Percentiles rank a stretch among this genome's conserved stretches.
Evolutionary conservation across 2,329 filamentous ascomycete genomes (phyloP).

Genomic region (Paraphoma chrysanthemicola): DNA sequence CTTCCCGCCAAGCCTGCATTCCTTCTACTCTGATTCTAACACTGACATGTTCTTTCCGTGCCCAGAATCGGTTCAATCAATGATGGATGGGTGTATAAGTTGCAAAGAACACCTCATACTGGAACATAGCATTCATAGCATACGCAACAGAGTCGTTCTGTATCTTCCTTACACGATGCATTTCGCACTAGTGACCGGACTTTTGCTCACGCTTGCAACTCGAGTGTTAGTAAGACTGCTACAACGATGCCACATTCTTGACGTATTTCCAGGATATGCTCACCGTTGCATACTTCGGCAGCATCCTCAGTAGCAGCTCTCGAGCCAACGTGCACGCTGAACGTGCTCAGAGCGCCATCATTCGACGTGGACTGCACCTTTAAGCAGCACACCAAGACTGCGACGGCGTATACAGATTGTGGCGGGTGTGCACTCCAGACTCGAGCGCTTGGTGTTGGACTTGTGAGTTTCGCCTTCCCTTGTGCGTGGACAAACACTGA

Average conservation of each 20-base stretch:
- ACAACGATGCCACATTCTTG: no score
- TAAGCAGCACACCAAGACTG: constrained; percentile 26
- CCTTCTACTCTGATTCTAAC: not conserved
- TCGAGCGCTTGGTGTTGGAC: constrained; percentile 25
- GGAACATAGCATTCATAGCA: no score
- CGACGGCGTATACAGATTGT: constrained; percentile 36
- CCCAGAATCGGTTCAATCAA: no score
- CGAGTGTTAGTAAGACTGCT: not conserved
- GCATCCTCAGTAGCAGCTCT: not conserved
- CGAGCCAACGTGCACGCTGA: constrained; percentile 22
- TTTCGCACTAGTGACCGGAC: not conserved
- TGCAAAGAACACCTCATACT: no score
- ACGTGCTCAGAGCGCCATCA: constrained; percentile 23
- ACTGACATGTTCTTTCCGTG: no score
- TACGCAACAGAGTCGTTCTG: no score
- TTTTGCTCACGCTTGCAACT: not conserved
- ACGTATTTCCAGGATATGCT: constrained; percentile 11
- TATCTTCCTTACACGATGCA: no score
- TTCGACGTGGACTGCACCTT: constrained; percentile 31
- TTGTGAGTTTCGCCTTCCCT: constrained; percentile 21
- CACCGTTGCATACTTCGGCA: not conserved
- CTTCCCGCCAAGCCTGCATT: constrained; percentile 7
- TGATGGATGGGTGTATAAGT: no score
- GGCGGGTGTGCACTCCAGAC: constrained; percentile 30
- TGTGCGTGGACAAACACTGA: constrained; percentile 1